Evolutionary conservation across 345 rosid genomes (phyloP).

Genomic region (Acer yangbiense): DNA sequence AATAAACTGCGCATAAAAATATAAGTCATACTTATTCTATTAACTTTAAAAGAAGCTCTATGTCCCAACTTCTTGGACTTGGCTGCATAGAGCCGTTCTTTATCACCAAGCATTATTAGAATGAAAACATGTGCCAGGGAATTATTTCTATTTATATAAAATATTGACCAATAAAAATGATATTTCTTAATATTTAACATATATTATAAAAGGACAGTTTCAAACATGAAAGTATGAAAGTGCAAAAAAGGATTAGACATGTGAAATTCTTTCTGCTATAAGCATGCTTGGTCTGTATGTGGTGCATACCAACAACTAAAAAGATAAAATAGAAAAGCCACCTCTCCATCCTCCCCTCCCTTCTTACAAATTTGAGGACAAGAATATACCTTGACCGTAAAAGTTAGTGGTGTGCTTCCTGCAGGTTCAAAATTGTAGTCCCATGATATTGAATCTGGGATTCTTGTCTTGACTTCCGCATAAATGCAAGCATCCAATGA

Average conservation of each 20-base stretch:
- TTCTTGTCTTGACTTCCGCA: constrained; percentile 85
- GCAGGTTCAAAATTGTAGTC: constrained; percentile 88
- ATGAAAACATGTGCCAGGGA: neutral
- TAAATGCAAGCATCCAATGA: constrained; percentile 72
- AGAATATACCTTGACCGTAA: constrained; percentile 65
- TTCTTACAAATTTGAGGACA: neutral
- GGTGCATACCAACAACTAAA: neutral
- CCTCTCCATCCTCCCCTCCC: neutral
- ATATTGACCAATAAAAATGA: neutral
- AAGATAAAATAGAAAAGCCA: neutral
- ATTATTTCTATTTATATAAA: neutral
- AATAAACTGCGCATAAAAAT: neutral
- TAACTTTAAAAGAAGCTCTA: neutral
- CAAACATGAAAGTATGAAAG: neutral
- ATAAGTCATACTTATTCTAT: neutral
- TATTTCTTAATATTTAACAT: neutral
- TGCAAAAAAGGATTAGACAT: neutral
- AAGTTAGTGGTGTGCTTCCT: constrained; percentile 71
- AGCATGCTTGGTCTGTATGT: neutral
- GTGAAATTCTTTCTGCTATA: neutral
- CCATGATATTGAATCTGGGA: constrained; percentile 78
- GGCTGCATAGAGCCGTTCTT: neutral
- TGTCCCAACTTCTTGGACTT: neutral
- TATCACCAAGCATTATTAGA: neutral
- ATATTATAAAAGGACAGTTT: neutral